Conservation (phyloP, 208 protist species). For the Tritrichomonas musculus region DNA sequence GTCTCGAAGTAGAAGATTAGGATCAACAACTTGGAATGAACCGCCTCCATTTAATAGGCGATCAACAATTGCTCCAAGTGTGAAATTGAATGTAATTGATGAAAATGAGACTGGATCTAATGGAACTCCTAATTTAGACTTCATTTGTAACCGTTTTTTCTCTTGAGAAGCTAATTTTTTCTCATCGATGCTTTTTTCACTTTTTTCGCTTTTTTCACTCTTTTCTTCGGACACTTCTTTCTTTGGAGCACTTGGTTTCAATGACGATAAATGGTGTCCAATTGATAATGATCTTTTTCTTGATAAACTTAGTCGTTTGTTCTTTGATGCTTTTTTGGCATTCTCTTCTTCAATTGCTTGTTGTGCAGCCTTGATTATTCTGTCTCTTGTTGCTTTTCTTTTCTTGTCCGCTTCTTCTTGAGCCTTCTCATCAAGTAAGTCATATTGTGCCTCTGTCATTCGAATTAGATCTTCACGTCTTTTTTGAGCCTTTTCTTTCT, state of each 20-base stretch:
- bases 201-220: background rate
- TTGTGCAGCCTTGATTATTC: background rate
- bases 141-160: background rate
- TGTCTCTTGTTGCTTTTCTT: slow-evolving; percentile 10
- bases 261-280: background rate
- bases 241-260: background rate
- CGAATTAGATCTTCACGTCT: background rate
- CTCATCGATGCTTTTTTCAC: background rate
- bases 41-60: background rate
- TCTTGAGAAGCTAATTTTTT: background rate
- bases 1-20: background rate
- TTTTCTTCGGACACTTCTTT: background rate
- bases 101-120: background rate
- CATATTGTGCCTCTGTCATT: slow-evolving; percentile 15
- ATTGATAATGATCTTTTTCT: background rate
- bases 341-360: background rate
- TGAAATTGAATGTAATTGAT: background rate
- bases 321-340: background rate
- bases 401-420: background rate
- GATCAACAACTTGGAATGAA: background rate
- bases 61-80: background rate
- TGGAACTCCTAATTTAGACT: background rate
- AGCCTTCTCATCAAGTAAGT: background rate
- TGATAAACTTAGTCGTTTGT: background rate
- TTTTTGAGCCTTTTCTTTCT: background rate